Conservation (phyloP, 2,329 filamentous ascomycete genomes). For the Cladosporium sp. region DNA sequence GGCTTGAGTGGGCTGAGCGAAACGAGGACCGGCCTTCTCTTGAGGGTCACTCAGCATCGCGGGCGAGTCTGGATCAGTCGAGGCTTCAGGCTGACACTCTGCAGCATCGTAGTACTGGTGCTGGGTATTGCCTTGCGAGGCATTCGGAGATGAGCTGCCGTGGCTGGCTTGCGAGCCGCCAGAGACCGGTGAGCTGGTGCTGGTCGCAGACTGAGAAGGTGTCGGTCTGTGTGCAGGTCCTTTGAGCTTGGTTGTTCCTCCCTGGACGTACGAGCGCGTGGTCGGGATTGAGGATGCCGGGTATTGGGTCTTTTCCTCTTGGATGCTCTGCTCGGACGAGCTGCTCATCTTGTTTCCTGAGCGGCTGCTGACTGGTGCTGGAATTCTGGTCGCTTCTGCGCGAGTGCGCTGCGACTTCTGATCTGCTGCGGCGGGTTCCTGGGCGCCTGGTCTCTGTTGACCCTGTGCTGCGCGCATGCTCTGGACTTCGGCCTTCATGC, state of each 20-base stretch:
- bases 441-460: no score
- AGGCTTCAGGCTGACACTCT: neutral
- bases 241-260: neutral
- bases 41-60: neutral
- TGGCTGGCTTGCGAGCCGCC: neutral
- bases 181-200: neutral
- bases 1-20: slow-evolving; percentile 30
- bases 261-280: neutral
- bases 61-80: neutral
- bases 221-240: neutral
- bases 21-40: slow-evolving; percentile 18
- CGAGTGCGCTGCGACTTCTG: neutral
- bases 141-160: neutral
- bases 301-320: neutral
- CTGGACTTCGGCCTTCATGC: slow-evolving; percentile 19
- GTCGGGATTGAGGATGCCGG: neutral
- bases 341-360: neutral
- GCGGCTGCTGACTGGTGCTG: neutral
- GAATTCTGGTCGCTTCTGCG: neutral
- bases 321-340: neutral
- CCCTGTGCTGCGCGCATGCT: slow-evolving; percentile 3
- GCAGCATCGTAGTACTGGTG: slow-evolving; percentile 1
- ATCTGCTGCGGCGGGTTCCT: no score
- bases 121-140: neutral
- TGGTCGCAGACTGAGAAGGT: no score